A percentile compares a stretch with the other conserved stretches of the same genome.
Evolutionary conservation across 2,329 filamentous ascomycete genomes (phyloP).

Genomic region (Amesomyces nigricolor): DNA sequence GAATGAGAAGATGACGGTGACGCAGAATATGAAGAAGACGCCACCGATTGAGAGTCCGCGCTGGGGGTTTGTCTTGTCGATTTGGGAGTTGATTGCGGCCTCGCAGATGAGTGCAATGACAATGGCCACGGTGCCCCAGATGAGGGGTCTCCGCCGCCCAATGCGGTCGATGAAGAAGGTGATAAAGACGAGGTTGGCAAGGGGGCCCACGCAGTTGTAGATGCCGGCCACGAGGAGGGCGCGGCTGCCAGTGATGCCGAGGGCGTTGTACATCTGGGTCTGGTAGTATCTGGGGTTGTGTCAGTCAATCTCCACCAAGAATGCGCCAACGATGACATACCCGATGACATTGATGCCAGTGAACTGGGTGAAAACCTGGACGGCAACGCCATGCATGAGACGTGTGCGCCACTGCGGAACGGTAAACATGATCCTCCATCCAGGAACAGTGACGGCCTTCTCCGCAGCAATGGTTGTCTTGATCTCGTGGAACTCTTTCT

Average conservation of each 20-base stretch:
- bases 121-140: conserved; percentile 50
- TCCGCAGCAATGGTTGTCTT: conserved; percentile 57
- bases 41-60: conserved; percentile 51
- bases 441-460: conserved; percentile 45
- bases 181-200: conserved; percentile 56
- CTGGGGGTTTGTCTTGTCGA: conserved; percentile 34
- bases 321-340: conserved; percentile 36
- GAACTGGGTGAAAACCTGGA: conserved; percentile 62
- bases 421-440: conserved; percentile 53
- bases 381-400: conserved; percentile 52
- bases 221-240: conserved; percentile 53
- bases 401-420: conserved; percentile 55
- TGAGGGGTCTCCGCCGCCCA: conserved; percentile 45
- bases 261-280: conserved; percentile 51
- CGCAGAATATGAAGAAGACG: conserved; percentile 61
- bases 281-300: conserved; percentile 46
- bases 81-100: conserved; percentile 50
- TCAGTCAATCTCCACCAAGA: conserved; percentile 30
- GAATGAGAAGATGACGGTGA: conserved; percentile 53
- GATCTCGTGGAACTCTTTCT: conserved; percentile 54
- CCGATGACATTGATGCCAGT: conserved; percentile 55
- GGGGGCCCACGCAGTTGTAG: conserved; percentile 54
- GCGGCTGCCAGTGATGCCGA: conserved; percentile 50
- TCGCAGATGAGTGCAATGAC: conserved; percentile 55
- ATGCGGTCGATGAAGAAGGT: conserved; percentile 50